A percentile compares a stretch with the other conserved stretches of the same genome.
These are phyloP conservation scores for Dictyostelium intermedium DNA, from an alignment of 78 protist species.

Conservation along the genomic window DNA sequence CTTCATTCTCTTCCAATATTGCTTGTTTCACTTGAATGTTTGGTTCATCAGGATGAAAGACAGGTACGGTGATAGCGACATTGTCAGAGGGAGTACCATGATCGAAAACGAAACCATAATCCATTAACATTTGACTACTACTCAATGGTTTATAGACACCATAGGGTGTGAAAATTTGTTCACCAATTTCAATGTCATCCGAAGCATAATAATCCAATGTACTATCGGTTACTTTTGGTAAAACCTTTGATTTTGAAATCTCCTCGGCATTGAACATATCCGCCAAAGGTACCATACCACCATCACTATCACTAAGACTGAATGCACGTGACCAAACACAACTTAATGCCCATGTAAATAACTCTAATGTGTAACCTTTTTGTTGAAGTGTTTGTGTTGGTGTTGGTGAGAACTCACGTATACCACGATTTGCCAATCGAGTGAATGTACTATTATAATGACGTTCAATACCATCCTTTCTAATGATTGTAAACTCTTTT, in stretches of 20 bases:
- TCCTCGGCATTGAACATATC: constrained; percentile 59
- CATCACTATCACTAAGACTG: constrained; percentile 21
- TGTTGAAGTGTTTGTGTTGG: not conserved
- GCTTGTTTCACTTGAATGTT: not conserved
- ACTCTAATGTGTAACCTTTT: not conserved
- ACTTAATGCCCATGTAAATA: constrained; percentile 59
- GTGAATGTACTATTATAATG: constrained; percentile 17
- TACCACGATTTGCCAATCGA: not conserved
- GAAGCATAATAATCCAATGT: not conserved
- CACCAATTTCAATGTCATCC: constrained; percentile 27
- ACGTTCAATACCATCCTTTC: constrained; percentile 3
- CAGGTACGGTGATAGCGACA: not conserved
- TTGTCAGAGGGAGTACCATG: not conserved
- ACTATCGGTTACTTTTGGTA: not conserved
- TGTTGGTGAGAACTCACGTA: not conserved
- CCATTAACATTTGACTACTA: constrained; percentile 61
- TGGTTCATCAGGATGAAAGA: not conserved
- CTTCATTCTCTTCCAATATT: not conserved
- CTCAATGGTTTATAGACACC: constrained; percentile 62
- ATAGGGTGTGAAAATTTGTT: constrained; percentile 59
- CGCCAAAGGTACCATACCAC: constrained; percentile 67
- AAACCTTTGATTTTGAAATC: constrained; percentile 20
- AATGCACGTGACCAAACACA: constrained; percentile 65
- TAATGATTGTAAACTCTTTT: not conserved
- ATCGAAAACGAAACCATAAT: constrained; percentile 43